Evolutionary conservation across 768 basidiomycete genomes (phyloP).

Genomic region (Dioszegia aurantiaca): DNA sequence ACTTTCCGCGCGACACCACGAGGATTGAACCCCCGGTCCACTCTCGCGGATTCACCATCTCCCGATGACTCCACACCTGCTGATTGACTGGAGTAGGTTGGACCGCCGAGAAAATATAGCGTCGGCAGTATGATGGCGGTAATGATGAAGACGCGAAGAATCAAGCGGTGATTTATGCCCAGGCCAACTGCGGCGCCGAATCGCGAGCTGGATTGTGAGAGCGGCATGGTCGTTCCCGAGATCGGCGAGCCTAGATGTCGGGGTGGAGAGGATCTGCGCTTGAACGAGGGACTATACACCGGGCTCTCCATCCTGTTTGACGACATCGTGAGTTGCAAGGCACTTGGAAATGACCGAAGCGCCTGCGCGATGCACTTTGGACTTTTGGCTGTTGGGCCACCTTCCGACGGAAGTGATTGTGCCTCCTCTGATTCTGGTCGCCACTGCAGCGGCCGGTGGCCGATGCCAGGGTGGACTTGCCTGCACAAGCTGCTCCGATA

Average conservation of each 20-base stretch:
- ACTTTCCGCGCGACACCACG: background rate
- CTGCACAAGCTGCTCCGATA: no score
- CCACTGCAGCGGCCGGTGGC: no score
- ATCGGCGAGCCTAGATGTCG: background rate
- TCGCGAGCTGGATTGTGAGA: background rate
- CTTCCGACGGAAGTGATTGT: slow-evolving; percentile 1
- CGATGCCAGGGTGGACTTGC: no score
- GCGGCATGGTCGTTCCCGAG: background rate
- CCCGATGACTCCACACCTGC: no score
- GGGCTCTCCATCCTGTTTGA: background rate
- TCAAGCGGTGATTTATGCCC: background rate
- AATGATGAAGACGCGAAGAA: background rate
- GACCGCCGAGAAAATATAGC: slow-evolving; percentile 1
- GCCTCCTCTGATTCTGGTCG: background rate
- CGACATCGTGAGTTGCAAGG: no score
- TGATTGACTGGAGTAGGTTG: no score
- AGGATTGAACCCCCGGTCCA: background rate
- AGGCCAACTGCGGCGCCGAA: background rate
- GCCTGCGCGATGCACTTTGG: no score
- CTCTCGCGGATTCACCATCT: background rate
- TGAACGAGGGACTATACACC: background rate
- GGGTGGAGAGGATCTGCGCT: slow-evolving; percentile 3
- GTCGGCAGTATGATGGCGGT: slow-evolving; percentile 1
- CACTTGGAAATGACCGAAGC: no score
- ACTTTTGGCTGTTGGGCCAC: no score